Conservation (phyloP, 2,329 filamentous ascomycete genomes). For the Neopestalotiopsis clavispora region DNA sequence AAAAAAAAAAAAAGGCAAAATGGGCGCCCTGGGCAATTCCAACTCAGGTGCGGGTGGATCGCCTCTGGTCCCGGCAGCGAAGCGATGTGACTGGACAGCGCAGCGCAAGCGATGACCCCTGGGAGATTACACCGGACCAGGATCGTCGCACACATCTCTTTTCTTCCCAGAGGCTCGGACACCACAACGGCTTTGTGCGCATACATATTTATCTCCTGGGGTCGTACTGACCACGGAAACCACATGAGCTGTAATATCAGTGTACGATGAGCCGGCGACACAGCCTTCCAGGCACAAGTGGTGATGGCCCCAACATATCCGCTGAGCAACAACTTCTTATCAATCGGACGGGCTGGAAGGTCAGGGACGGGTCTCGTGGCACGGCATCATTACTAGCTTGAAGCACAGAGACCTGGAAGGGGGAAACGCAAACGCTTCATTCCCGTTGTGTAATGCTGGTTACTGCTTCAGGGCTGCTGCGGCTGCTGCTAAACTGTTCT, state of each 20-base stretch:
- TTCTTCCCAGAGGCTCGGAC: not conserved
- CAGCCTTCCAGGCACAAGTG: not conserved
- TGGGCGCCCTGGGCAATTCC: not conserved
- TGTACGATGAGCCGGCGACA: not conserved
- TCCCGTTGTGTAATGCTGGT: too few relatives aligned
- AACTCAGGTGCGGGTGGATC: conserved; percentile 14
- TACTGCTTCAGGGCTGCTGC: too few relatives aligned
- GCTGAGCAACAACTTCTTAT: not conserved
- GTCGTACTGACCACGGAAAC: conserved; percentile 1
- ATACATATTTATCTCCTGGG: not conserved
- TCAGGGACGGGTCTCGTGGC: not conserved
- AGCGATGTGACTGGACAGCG: conserved; percentile 13
- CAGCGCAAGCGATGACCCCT: conserved; percentile 27
- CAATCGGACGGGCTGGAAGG: not conserved
- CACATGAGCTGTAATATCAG: conserved; percentile 1
- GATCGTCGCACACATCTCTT: conserved; percentile 19
- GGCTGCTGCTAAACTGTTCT: too few relatives aligned
- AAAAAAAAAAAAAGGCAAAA: not conserved
- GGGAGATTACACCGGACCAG: conserved; percentile 33
- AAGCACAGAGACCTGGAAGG: too few relatives aligned
- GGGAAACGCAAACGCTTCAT: too few relatives aligned
- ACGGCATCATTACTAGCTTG: not conserved
- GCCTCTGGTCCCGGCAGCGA: conserved; percentile 5
- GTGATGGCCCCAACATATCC: not conserved
- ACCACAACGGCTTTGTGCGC: not conserved